Base-by-base conservation (phyloP, 169 alveolate species). In the Eimeria praecox region DNA sequence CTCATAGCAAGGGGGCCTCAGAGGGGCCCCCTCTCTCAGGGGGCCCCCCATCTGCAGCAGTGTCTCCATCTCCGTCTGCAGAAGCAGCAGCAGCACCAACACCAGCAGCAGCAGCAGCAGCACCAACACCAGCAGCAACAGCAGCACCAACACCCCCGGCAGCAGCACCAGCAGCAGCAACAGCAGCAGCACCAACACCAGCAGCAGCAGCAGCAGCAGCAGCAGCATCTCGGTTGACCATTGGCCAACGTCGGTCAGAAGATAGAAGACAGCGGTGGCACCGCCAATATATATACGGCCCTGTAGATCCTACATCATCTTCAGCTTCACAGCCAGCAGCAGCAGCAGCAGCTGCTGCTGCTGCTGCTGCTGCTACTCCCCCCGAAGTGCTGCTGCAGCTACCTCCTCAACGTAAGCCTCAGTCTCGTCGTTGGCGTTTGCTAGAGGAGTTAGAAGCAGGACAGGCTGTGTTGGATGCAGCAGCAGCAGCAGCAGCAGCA, bases 151-250 rank as follows among this genome's bases (percentile, higher is more conserved):
- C 5, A 49, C 20, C 56, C 5, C 20, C 56, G 12, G 56, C 56
- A 49, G 83, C 42, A 33, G 83, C 77, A 66, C 77, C 83, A 73
- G 83, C 87, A 89, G 89, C 89, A 78, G 64, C 64, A 78, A 22
- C 59, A 78, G 42, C 64, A 46, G 89, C 64, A 78, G 59, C 89
- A 46, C 66, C 89, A 78, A 64, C 56, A 30, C 35, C 85, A 73
- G 85, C 44, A 40, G 85, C 85, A 40, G 85, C 85, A 40, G 85
- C 44, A 73, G 85, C 85, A 73, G 30, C 85, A 40, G 52, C 89
- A 42, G 89, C 89, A 78, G 59, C 89, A 46, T 59, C 89, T 30
- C 95, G 95, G 1, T 75, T 49, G 16, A 49, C 22, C 8, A 35
- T 90, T 6, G 95, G 95, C 12, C 69, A 69, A 73, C 95, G 88